Conservation (phyloP, 495 filamentous ascomycete genomes). For the Venustampulla echinocandica region DNA sequence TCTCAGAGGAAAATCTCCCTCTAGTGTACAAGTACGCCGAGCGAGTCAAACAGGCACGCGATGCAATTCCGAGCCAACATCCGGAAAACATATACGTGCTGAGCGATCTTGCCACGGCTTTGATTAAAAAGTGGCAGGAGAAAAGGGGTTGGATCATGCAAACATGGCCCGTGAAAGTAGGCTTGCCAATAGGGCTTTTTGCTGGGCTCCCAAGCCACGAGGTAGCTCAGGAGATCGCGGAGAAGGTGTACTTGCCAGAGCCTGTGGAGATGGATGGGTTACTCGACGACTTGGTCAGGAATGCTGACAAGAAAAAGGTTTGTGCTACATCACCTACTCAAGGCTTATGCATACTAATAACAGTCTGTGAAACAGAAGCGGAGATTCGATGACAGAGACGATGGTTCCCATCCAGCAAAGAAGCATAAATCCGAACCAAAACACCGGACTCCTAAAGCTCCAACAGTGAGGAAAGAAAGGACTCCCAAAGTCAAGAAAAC, state of each 20-base stretch:
- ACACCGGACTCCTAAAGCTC: conserved; percentile 25
- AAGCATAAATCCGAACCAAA: conserved; percentile 23
- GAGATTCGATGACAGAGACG: conserved; percentile 36
- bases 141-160: conserved; percentile 69
- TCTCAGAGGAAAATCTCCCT: conserved; percentile 75
- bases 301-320: conserved; percentile 36
- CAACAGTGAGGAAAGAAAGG: conserved; percentile 23
- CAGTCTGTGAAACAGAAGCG: conserved; percentile 32
- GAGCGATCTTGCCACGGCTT: conserved; percentile 77
- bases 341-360: conserved; percentile 2
- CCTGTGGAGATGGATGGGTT: conserved; percentile 70
- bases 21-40: conserved; percentile 89
- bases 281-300: conserved; percentile 42
- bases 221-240: conserved; percentile 72
- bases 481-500: conserved; percentile 27
- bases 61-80: conserved; percentile 53
- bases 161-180: conserved; percentile 72
- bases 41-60: conserved; percentile 81
- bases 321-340: conserved; percentile 1
- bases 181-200: conserved; percentile 72
- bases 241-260: conserved; percentile 73
- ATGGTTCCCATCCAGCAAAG: conserved; percentile 28
- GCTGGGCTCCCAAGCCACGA: conserved; percentile 62
- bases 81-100: conserved; percentile 72
- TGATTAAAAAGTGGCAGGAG: conserved; percentile 77